A percentile compares a stretch with the other conserved stretches of the same genome.
Evolutionary conservation across 257 asterid genomes (phyloP).

Genomic region (Solanum sejunctum): DNA sequence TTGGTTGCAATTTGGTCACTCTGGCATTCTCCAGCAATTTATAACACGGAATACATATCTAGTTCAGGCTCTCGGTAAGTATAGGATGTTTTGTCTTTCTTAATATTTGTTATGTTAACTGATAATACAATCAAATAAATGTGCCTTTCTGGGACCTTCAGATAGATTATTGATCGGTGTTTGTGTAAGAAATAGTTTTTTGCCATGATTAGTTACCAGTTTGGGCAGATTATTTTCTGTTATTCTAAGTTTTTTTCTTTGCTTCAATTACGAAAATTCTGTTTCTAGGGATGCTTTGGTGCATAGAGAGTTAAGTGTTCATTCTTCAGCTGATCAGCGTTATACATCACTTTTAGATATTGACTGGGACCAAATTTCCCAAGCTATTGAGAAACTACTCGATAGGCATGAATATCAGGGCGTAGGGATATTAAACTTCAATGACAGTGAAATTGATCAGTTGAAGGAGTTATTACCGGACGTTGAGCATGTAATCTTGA

Average conservation of each 20-base stretch:
- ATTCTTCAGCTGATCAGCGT: constrained; percentile 26
- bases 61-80: constrained; percentile 39
- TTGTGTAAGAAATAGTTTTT: not conserved
- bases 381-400: constrained; percentile 32
- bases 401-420: constrained; percentile 52
- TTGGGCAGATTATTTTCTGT: not conserved
- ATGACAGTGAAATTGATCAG: constrained; percentile 45
- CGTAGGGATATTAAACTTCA: constrained; percentile 65
- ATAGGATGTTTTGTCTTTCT: not conserved
- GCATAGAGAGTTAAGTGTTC: constrained; percentile 35
- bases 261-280: not conserved
- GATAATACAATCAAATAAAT: not conserved
- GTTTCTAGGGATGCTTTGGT: constrained; percentile 35
- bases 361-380: constrained; percentile 64
- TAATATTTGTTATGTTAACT: not conserved
- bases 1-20: constrained; percentile 55
- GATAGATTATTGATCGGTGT: not conserved
- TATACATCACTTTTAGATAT: constrained; percentile 42
- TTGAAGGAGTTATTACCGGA: constrained; percentile 61
- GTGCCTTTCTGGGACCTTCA: not conserved
- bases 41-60: constrained; percentile 33
- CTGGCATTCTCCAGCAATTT: constrained; percentile 47
- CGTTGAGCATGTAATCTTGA: constrained; percentile 51
- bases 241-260: not conserved
- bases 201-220: not conserved